Evolutionary conservation across 805 yeast genomes (phyloP), one percentile per base, ranked within the genome.

Genomic region (Vanderwaltozyma tropicalis): DNA sequence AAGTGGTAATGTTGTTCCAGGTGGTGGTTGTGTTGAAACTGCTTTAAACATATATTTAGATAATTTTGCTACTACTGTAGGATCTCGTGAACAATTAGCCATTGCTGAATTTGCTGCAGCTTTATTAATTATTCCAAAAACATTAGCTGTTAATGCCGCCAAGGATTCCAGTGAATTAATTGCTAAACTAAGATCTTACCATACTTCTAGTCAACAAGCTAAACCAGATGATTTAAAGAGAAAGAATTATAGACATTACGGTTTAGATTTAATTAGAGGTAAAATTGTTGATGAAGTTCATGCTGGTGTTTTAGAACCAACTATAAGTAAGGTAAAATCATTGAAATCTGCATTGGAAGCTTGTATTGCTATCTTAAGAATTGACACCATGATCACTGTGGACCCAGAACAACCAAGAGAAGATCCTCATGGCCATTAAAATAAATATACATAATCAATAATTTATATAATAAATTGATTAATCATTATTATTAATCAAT

Each of bases 11-110:
- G 88, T 94, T 41, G 98, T 92, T 5, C 97, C 98, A 31, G 99
- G 99, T 44, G 99, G 99, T 47, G 99, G 99, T 43, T 94, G 95
- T n/a, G 98, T 92, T 26, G 99, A 92, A 66, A 73, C 95, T 36
- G 97, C 97, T 2, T 72, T 92, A 56, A 88, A 87, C 66, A 87
- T 92, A 37, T 92, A 85, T 61, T 69, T 92, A 59, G 98, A 92
- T 63, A 89, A 85, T 60, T 92, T 92, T 63, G 98, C 98, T 35
- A 92, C 97, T 8, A 87, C 97, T 1, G 89, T 92, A 36, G 96
- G 97, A 3, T 85, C 96, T 15, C 77, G 98, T 55, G 98, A 92
- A 63, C 98, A 92, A 62, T 72, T 92, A 53, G 97, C 98, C 14
- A 92, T 92, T 65, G 94, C 96, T 1, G 98, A 89, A 66, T 92